Percentiles rank a stretch among this genome's conserved stretches.
phyloP scores from a whole-genome alignment of 1,139 yeast genomes.

The Candida sp. region DNA sequence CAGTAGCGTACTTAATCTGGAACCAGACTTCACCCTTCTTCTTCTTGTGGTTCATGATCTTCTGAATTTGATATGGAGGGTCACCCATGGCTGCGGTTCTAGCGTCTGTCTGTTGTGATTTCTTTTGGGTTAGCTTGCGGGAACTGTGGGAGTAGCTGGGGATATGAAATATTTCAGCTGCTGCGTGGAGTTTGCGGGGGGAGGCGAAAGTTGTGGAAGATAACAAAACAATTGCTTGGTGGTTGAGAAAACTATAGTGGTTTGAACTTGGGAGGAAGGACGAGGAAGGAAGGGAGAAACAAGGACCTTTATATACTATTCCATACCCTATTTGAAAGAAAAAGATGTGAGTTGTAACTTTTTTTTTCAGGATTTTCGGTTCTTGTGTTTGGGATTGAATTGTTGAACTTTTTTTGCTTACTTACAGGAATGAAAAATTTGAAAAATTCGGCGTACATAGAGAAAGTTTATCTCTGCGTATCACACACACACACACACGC shows the following conservation, averaged over 20 bases:
- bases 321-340: not conserved
- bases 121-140: not conserved
- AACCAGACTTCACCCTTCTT: not conserved
- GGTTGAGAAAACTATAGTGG: too few species aligned
- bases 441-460: not conserved
- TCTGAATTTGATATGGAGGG: conserved; percentile 1
- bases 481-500: not conserved
- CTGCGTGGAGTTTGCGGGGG: too few species aligned
- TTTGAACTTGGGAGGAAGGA: too few species aligned
- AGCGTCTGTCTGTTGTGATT: not conserved
- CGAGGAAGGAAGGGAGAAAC: not conserved
- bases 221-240: too few species aligned
- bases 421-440: not conserved
- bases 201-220: too few species aligned
- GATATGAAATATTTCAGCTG: not conserved
- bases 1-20: not conserved
- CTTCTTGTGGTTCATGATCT: not conserved
- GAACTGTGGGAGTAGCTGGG: not conserved
- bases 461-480: not conserved
- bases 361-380: conserved; percentile 1
- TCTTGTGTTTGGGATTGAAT: not conserved
- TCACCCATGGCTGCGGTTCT: not conserved
- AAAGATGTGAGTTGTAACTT: not conserved
- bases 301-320: not conserved
- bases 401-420: not conserved